A percentile compares a stretch with the other conserved stretches of the same genome.
phyloP scores from a whole-genome alignment of 192 early-diverging fungal species.

The Dissophora ornata region DNA sequence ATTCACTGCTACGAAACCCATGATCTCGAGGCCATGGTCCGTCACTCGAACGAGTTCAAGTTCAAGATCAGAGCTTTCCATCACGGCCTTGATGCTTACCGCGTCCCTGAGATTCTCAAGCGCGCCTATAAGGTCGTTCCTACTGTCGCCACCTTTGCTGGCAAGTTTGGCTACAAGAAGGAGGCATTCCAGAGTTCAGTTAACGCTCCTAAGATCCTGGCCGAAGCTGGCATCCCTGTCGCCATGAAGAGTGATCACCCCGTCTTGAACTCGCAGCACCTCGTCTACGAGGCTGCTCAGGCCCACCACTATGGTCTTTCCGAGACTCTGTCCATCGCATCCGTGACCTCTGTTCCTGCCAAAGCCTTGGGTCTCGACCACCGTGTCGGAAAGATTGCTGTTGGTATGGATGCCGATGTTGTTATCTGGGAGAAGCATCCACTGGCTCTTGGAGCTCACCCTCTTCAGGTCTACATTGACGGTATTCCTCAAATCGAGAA shows the following conservation, averaged over 20 bases:
- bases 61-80: constrained; percentile 81
- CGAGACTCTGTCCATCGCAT: constrained; percentile 64
- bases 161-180: constrained; percentile 77
- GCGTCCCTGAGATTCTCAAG: constrained; percentile 71
- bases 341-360: constrained; percentile 81
- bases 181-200: constrained; percentile 80
- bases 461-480: constrained; percentile 80
- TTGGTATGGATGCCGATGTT: constrained; percentile 83
- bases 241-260: constrained; percentile 86
- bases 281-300: constrained; percentile 83
- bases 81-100: constrained; percentile 83
- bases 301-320: constrained; percentile 77
- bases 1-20: constrained; percentile 78
- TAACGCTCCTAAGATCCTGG: constrained; percentile 66
- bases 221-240: constrained; percentile 76
- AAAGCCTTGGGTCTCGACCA: constrained; percentile 72
- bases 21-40: constrained; percentile 80
- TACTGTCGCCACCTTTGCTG: constrained; percentile 77
- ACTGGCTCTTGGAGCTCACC: constrained; percentile 74
- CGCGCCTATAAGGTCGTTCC: constrained; percentile 68
- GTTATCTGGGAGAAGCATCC: constrained; percentile 84
- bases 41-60: constrained; percentile 77
- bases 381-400: constrained; percentile 71
- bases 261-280: constrained; percentile 76
- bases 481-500: constrained; percentile 71